phyloP scores from a whole-genome alignment of 2,329 filamentous ascomycete genomes.

The Fusarium longipes region DNA sequence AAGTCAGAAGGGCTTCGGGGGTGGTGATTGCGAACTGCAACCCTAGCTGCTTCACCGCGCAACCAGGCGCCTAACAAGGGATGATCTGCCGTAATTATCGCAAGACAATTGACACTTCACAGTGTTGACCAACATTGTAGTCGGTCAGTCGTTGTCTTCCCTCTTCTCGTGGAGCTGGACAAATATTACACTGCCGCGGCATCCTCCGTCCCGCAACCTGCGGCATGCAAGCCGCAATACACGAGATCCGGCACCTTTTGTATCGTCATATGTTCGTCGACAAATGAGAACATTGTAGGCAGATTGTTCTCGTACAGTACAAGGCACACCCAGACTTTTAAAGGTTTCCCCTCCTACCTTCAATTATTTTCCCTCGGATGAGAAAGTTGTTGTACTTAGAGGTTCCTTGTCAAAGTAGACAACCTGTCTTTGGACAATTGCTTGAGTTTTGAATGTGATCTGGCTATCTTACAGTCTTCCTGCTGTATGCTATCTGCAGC shows the following conservation, averaged over 20 bases:
- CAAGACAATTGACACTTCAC: constrained; percentile 40
- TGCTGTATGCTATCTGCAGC: constrained; percentile 3
- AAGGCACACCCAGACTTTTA: not conserved
- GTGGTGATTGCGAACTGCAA: constrained; percentile 22
- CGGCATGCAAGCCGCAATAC: constrained; percentile 1
- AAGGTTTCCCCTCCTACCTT: no score
- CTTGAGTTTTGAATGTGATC: not conserved
- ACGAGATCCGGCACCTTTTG: constrained; percentile 22
- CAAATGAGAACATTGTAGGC: constrained; percentile 13
- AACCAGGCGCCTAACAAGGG: constrained; percentile 29
- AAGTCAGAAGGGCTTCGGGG: constrained; percentile 44
- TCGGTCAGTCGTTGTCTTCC: not conserved
- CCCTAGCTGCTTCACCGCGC: constrained; percentile 2
- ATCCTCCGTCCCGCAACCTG: constrained; percentile 17
- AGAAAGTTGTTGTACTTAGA: not conserved
- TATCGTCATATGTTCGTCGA: constrained; percentile 26
- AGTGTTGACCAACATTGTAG: constrained; percentile 7
- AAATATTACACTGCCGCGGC: constrained; percentile 34
- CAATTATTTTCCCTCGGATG: not conserved
- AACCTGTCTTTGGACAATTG: not conserved
- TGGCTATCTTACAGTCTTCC: not conserved
- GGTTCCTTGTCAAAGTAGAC: not conserved
- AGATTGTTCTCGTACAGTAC: constrained; percentile 11
- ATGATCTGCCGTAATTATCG: constrained; percentile 39
- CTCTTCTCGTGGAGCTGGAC: constrained; percentile 13